Base-by-base conservation (phyloP, 805 yeast species). In the Spathaspora boniae region DNA sequence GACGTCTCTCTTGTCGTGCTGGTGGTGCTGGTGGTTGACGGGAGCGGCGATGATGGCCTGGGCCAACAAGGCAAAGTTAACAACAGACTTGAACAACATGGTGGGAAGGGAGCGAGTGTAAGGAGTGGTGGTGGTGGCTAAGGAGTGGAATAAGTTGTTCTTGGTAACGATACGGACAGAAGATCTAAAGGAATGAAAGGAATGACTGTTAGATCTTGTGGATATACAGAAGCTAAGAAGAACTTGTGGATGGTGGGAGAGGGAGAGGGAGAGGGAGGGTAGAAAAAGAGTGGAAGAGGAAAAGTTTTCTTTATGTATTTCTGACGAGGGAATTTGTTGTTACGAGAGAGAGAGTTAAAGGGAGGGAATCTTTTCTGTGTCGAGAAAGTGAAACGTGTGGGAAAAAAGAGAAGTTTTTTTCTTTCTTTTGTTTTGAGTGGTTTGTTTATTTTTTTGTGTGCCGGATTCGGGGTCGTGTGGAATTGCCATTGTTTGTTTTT, bases 21-120 rank as follows among this genome's bases (percentile, higher is more conserved):
- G 70, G 53, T 76, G 80, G 42, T 74, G 79, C 42, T 60, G 59
- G 42, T 82, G 87, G 45, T 68, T 74, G 48, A 76, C 82, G 38
- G 66, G 70, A 40, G 87, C 86, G 36, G 74, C 76, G 43, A 86
- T 82, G 26, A 71, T 41, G 33, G 72, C 70, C 34, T 74, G 56
- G 48, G 74, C 72, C 41, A 71, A 58, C 36, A 78, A 53, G 35
- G 77, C 53, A 36, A 80, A 75, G 36, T 73, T 59, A 47, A 65
- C 68, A 50, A 76, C 51, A 26, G 66, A 48, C 32, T 59, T 58
- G 53, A 78, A 72, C 59, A 72, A 70, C 80, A 74, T 76, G 18
- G 29, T 43, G 22, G 41, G 20, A 40, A 12, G 16, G 11, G 16
- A 25, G 6, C 6, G 17, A 34, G 60, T 60, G 61, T 67, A 62